Evolutionary conservation across 1,284 basidiomycete species (phyloP), one percentile per base, ranked within the genome.

Genomic region (Baeospora myosura): DNA sequence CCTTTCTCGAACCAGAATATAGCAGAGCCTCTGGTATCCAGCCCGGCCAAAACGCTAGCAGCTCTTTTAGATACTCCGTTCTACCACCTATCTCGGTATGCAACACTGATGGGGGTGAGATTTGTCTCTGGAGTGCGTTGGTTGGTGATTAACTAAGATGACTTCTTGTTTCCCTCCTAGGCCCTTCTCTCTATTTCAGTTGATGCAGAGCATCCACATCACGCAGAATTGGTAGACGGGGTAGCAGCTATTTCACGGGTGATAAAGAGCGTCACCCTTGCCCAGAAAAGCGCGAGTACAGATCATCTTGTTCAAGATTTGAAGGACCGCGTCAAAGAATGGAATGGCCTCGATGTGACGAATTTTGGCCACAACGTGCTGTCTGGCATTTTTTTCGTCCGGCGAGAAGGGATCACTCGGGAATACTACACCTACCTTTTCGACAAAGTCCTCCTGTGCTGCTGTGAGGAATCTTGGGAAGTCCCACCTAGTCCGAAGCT

Each of bases 361-460:
- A 42, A 32, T 7, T 29, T 42, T 12, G 47, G 47, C 3, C 24
- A 20, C 5, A 12, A 41, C 14, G 16, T 41, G 7, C 31, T 40
- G 2, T 30, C 43, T 18, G 39, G 31, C 22, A 36, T 24, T 16
- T 32, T 46, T 22, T 21, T 43, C 17, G 41, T 45, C 12, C 14
- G 21, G 18, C 33, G 28, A 30, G 12, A 14, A 40, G 16, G 42
- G 39, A 41, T 33, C 20, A n/a, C 40, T 44, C 25, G 36, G 11
- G 18, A 34, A 3, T 11, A 34, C 16, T 20, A 46, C 8, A 34
- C 46, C 2, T 49, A 39, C 23, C 31, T 49, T 5, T 49, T 49
- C 24, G 41, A 46, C 14, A 41, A 49, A 5, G 11, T 29, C 18
- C 35, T 49, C 26, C 16, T 49, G 2, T 45, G 40, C 22, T 49